phyloP scores from a whole-genome alignment of 1,284 basidiomycete genomes.

The Bothia castanella region DNA sequence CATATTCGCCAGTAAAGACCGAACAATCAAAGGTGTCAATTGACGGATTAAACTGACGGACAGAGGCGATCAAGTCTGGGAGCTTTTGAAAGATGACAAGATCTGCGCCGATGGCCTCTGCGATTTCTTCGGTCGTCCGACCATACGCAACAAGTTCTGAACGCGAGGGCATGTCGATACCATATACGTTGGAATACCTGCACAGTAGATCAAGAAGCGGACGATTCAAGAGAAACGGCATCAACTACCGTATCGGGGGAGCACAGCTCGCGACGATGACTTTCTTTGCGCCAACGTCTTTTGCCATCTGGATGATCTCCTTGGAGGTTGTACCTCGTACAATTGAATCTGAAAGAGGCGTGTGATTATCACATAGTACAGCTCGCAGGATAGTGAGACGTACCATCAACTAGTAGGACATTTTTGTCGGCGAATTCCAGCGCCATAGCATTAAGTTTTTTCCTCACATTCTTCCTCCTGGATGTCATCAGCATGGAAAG shows the following conservation, averaged over 20 bases:
- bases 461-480: constrained; percentile 91
- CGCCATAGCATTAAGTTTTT: constrained; percentile 99
- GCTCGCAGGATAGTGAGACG: constrained; percentile 18
- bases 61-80: constrained; percentile 83
- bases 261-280: constrained; percentile 97
- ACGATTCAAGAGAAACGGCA: not conserved
- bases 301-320: constrained; percentile 99
- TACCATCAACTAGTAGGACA: constrained; percentile 94
- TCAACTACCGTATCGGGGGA: constrained; percentile 79
- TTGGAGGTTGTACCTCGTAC: constrained; percentile 98
- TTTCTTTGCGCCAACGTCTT: constrained; percentile 97
- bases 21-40: constrained; percentile 92
- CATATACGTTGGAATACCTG: constrained; percentile 94
- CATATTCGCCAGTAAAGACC: constrained; percentile 95
- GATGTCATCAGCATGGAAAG: constrained; percentile 7
- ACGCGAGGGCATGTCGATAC: constrained; percentile 98
- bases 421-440: constrained; percentile 92
- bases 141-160: constrained; percentile 90
- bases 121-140: constrained; percentile 75
- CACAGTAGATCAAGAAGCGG: constrained; percentile 3
- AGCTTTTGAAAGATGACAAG: constrained; percentile 98
- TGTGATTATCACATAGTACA: not conserved
- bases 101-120: constrained; percentile 88
- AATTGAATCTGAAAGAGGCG: constrained; percentile 74
- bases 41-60: constrained; percentile 79